A percentile compares a stretch with the other conserved stretches of the same genome.
Evolutionary conservation across 1,284 basidiomycete genomes (phyloP).

Genomic region (Moniliophthora roreri): DNA sequence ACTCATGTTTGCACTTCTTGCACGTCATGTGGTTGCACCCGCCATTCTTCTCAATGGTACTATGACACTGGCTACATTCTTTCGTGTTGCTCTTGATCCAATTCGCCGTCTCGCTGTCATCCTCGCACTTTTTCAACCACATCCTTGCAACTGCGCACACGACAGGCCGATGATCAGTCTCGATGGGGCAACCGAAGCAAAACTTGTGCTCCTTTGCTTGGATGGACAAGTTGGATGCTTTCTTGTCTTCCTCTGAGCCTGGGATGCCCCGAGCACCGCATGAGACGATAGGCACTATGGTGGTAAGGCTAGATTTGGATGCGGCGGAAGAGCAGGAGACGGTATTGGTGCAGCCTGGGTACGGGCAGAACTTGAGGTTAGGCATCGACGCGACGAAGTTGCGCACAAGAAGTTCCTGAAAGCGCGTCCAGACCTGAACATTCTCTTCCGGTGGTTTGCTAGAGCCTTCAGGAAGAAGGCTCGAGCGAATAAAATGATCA

Average conservation of each 20-base stretch:
- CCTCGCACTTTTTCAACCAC: slow-evolving; percentile 97
- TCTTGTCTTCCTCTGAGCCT: background rate
- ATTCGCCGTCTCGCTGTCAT: slow-evolving; percentile 98
- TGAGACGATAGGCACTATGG: slow-evolving; percentile 85
- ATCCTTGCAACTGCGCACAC: slow-evolving; percentile 87
- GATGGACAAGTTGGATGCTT: slow-evolving; percentile 13
- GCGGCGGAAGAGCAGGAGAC: slow-evolving; percentile 83
- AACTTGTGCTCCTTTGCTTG: slow-evolving; percentile 66
- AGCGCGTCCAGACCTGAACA: slow-evolving; percentile 57
- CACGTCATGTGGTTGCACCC: slow-evolving; percentile 99
- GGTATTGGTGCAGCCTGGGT: slow-evolving; percentile 82
- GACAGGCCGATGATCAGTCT: slow-evolving; percentile 88
- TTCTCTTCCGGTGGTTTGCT: slow-evolving; percentile 34
- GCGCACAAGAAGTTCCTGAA: slow-evolving; percentile 85
- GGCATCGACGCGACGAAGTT: slow-evolving; percentile 89
- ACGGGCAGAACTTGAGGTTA: slow-evolving; percentile 91
- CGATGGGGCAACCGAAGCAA: slow-evolving; percentile 89
- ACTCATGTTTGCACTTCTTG: slow-evolving; percentile 96
- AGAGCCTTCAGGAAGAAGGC: slow-evolving; percentile 27
- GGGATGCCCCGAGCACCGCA: slow-evolving; percentile 63
- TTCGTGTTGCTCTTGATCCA: slow-evolving; percentile 99
- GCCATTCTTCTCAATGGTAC: slow-evolving; percentile 99
- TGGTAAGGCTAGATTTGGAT: slow-evolving; percentile 71
- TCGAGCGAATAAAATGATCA: slow-evolving; percentile 56
- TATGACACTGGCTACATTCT: slow-evolving; percentile 93